Evolutionary conservation across 148 eudicot genomes (phyloP), one percentile per base, ranked within the genome.

Genomic region (Dysphania ambrosioides): DNA sequence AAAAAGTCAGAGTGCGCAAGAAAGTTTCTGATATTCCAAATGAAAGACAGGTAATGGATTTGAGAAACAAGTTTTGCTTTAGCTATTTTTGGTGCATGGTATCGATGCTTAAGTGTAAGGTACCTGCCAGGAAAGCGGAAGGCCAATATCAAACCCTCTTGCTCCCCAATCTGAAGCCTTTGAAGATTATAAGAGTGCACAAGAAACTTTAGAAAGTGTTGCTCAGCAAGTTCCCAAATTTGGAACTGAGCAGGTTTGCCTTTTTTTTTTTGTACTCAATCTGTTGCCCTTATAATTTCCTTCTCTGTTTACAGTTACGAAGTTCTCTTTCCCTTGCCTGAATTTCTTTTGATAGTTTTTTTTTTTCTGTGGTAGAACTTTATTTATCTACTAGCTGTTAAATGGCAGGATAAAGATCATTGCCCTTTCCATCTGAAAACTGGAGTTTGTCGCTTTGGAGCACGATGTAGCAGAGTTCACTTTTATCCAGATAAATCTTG

Each of bases 341-440:
- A 29, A 41, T 0, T 27, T 7, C 19, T 38, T 38, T 8, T 56
- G 51, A 66, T 66, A 10, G 3, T 8, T 21, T 24, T 8, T 21
- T 24, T 16, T 36, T 38, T 16, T 34, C 41, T 8, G 19, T 63
- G 41, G 40, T 63, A 63, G 41, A 36, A 63, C 13, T 3, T 13
- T 42, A 4, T 65, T 65, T n/a, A 38, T 5, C 29, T 35, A 35
- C 2, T 49, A 60, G 44, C 66, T 29, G 63, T 83, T 51, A 47
- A 15, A 59, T 86, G 83, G 80, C 92, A 95, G 97, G 98, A 95
- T 85, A 95, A 95, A 86, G 92, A 89, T 78, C 98, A 95, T 81
- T 95, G 98, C 71, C 98, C 98, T 63, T 94, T 94, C 80, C 98
- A 94, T 84, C 88, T 91, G 30, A 94, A 94, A 84, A 94, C 98